phyloP scores from a whole-genome alignment of 495 filamentous ascomycete genomes.

The Neurospora sp. region DNA sequence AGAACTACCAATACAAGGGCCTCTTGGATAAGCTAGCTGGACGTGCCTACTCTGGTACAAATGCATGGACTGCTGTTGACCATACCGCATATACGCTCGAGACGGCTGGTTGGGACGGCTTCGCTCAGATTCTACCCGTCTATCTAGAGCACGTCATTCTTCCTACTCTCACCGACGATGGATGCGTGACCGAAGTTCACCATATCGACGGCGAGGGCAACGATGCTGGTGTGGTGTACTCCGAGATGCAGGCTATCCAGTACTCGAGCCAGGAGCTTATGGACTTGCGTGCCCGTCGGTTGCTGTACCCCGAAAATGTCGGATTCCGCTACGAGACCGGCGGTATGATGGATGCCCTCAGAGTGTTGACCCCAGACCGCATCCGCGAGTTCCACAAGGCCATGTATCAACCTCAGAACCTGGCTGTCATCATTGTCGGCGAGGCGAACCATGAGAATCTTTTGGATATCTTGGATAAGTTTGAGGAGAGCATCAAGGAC shows the following conservation, averaged over 20 bases:
- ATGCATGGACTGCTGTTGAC: constrained; percentile 92
- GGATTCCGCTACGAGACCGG: constrained; percentile 97
- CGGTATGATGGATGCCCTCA: constrained; percentile 86
- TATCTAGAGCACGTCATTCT: constrained; percentile 93
- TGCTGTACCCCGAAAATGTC: constrained; percentile 79
- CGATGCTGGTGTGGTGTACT: constrained; percentile 97
- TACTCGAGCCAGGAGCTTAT: constrained; percentile 76
- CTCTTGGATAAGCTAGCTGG: constrained; percentile 89
- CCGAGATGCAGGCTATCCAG: constrained; percentile 95
- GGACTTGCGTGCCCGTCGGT: constrained; percentile 61
- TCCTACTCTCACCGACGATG: constrained; percentile 84
- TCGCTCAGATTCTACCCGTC: constrained; percentile 85
- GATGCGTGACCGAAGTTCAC: constrained; percentile 91
- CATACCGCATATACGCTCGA: constrained; percentile 95
- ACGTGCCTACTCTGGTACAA: constrained; percentile 84
- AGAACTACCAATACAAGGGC: constrained; percentile 87
- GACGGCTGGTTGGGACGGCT: constrained; percentile 93
- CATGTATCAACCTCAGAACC: constrained; percentile 97
- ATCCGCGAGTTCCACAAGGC: constrained; percentile 88
- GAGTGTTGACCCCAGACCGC: constrained; percentile 73
- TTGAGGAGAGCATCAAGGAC: constrained; percentile 77
- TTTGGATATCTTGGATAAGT: constrained; percentile 68
- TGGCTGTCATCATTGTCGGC: constrained; percentile 82
- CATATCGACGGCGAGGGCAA: constrained; percentile 88
- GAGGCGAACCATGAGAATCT: constrained; percentile 78